phyloP scores from a whole-genome alignment of 2,329 filamentous ascomycete genomes.

The Cladosporium sp. region DNA sequence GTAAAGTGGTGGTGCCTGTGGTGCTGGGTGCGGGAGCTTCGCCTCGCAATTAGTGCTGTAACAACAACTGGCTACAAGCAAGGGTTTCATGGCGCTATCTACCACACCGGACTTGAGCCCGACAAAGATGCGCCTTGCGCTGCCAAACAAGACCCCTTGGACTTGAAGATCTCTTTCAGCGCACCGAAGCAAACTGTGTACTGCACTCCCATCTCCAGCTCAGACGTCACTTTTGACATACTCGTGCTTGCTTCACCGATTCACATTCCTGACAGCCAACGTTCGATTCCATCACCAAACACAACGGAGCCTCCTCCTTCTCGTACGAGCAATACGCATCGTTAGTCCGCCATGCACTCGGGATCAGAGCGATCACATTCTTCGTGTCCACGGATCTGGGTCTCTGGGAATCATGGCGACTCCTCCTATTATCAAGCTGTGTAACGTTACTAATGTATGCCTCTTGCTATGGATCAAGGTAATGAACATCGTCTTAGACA shows the following conservation, averaged over 20 bases:
- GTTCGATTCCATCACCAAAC: not conserved
- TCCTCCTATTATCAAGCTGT: not conserved
- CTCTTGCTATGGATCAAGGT: not conserved
- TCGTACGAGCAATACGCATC: not conserved
- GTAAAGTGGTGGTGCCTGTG: not conserved
- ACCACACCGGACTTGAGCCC: not conserved
- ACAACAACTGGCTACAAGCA: not conserved
- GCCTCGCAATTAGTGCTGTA: not conserved
- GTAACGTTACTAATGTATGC: not conserved
- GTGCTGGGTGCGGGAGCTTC: not conserved
- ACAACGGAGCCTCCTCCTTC: not conserved
- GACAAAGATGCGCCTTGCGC: not conserved
- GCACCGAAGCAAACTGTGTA: not conserved
- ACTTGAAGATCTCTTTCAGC: not conserved
- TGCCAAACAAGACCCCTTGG: not conserved
- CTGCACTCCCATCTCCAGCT: not conserved
- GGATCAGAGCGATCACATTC: not conserved
- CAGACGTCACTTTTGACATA: not conserved
- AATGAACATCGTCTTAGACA: not conserved
- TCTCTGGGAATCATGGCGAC: not conserved
- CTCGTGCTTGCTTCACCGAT: not conserved
- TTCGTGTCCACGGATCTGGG: not conserved
- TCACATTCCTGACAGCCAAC: not conserved
- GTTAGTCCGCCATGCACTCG: not conserved
- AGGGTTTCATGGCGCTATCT: not conserved